These are phyloP conservation scores for Magnaporthales sp. DNA, from an alignment of 2,329 filamentous ascomycete genomes.

Conservation along the genomic window DNA sequence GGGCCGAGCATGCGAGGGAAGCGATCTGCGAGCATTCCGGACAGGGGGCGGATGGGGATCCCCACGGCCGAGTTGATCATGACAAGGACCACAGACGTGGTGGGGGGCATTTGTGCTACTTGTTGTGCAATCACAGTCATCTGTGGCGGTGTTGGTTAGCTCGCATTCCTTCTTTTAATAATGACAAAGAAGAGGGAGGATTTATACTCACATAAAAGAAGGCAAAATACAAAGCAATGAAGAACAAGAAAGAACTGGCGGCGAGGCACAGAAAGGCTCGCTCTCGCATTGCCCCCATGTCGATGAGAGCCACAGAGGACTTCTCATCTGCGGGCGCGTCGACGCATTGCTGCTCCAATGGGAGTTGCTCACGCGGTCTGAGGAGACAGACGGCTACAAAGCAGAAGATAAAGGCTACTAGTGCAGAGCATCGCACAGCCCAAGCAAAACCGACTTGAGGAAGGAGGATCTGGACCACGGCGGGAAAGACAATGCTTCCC, in stretches of 20 bases:
- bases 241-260: slow-evolving; percentile 29
- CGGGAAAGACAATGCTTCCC: slow-evolving; percentile 56
- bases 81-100: slow-evolving; percentile 43
- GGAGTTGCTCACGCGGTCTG: slow-evolving; percentile 27
- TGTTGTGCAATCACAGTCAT: slow-evolving; percentile 23
- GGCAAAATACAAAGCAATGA: slow-evolving; percentile 44
- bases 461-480: slow-evolving; percentile 46
- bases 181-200: not conserved
- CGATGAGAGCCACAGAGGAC: slow-evolving; percentile 25
- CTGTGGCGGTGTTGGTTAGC: slow-evolving; percentile 8
- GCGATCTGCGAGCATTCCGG: slow-evolving; percentile 42
- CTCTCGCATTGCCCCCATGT: slow-evolving; percentile 41
- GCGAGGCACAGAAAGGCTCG: slow-evolving; percentile 30
- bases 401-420: slow-evolving; percentile 44
- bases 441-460: slow-evolving; percentile 55
- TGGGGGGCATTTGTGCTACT: slow-evolving; percentile 34
- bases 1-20: slow-evolving; percentile 32
- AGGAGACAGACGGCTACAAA: slow-evolving; percentile 31
- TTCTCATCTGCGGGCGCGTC: not conserved
- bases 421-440: slow-evolving; percentile 52
- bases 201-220: slow-evolving; percentile 34
- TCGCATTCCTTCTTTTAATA: not conserved
- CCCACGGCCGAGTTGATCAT: slow-evolving; percentile 50
- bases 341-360: slow-evolving; percentile 27
- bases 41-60: slow-evolving; percentile 42